A percentile compares a stretch with the other conserved stretches of the same genome.
These are phyloP conservation scores for Cladosporium phlei DNA, from an alignment of 2,329 filamentous ascomycete species.

Conservation along the genomic window DNA sequence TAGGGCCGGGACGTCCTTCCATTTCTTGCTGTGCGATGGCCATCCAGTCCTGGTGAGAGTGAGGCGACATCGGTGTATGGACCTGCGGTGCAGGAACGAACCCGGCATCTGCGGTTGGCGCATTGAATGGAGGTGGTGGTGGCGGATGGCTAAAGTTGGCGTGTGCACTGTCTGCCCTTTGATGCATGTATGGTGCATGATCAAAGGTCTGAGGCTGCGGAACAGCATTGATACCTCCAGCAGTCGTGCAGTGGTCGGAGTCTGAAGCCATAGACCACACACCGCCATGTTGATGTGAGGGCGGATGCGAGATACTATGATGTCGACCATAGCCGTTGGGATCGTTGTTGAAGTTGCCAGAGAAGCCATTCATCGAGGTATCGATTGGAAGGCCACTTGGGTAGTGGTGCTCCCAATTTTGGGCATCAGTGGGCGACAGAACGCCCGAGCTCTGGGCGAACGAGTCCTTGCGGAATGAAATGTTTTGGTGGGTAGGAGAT, in stretches of 20 bases:
- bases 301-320: constrained; percentile 12
- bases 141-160: constrained; percentile 38
- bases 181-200: constrained; percentile 19
- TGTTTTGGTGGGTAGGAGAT: constrained; percentile 20
- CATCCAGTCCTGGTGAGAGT: constrained; percentile 58
- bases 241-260: constrained; percentile 70
- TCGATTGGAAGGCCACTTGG: constrained; percentile 19
- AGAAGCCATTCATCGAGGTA: constrained; percentile 18
- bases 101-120: constrained; percentile 29
- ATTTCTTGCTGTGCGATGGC: constrained; percentile 48
- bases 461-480: constrained; percentile 30
- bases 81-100: constrained; percentile 49
- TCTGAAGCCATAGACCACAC: constrained; percentile 58
- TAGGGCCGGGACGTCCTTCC: constrained; percentile 44
- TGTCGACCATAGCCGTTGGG: constrained; percentile 13
- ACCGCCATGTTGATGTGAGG: constrained; percentile 34
- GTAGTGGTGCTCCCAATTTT: constrained; percentile 29
- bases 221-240: constrained; percentile 64
- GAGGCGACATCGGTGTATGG: constrained; percentile 56
- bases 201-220: constrained; percentile 41
- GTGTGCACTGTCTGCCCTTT: constrained; percentile 26
- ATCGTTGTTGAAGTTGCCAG: constrained; percentile 12
- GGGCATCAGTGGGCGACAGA: constrained; percentile 28
- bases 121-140: constrained; percentile 37
- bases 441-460: constrained; percentile 30